phyloP scores from a whole-genome alignment of 805 yeast genomes.

The Teunomyces stri region DNA sequence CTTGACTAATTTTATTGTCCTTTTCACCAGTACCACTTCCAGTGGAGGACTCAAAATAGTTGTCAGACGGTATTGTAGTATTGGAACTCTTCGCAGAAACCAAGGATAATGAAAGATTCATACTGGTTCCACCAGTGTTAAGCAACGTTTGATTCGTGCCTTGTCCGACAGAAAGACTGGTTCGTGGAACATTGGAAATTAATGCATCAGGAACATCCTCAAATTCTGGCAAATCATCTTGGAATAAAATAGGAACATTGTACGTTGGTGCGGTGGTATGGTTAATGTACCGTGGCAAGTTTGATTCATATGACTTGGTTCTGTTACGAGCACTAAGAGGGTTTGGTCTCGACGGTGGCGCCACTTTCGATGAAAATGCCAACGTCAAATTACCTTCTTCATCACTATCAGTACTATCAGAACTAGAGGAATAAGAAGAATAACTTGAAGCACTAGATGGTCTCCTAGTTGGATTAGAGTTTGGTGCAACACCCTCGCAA shows the following conservation, averaged over 20 bases:
- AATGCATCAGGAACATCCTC: constrained; percentile 43
- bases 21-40: not conserved
- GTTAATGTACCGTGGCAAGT: constrained; percentile 26
- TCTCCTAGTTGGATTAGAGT: constrained; percentile 5
- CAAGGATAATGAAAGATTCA: constrained; percentile 14
- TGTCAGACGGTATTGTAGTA: constrained; percentile 15
- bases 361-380: constrained; percentile 42
- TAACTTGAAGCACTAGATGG: constrained; percentile 12
- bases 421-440: constrained; percentile 12
- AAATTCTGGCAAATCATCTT: constrained; percentile 30
- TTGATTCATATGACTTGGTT: constrained; percentile 44
- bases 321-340: constrained; percentile 31
- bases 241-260: constrained; percentile 31
- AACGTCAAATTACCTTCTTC: constrained; percentile 45
- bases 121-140: constrained; percentile 5
- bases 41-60: not conserved
- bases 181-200: constrained; percentile 29
- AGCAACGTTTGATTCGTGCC: not conserved
- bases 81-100: constrained; percentile 15
- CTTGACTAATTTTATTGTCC: not conserved
- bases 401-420: constrained; percentile 21
- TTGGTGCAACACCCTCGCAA: constrained; percentile 23
- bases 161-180: constrained; percentile 17
- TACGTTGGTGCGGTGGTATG: constrained; percentile 10
- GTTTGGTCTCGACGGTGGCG: constrained; percentile 32